Base-by-base conservation (phyloP, 768 basidiomycete genomes). In the Auricularia sp. region DNA sequence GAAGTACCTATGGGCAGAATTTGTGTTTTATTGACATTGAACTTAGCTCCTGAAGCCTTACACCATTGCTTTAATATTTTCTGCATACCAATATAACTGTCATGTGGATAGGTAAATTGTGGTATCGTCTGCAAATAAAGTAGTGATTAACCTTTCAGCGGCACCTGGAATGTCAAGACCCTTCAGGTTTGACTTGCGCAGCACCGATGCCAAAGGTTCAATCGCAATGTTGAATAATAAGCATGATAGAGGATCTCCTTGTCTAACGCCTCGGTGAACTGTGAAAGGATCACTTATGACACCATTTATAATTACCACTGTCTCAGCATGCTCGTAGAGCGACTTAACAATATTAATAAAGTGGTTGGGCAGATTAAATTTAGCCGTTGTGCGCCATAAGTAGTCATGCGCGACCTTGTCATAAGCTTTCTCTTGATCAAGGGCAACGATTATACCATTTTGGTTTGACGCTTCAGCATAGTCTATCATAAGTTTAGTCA, bases 51-150 rank as follows among this genome's bases (percentile, higher is more conserved):
- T 7, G 77, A 77, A 3, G 74, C 78, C 0, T 18, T 33, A 65
- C 78, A 82, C 81, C 81, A 83, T 0, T 54, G 47, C 0, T 72
- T 33, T 0, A 81, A 77, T 1, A 81, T 71, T 0, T 42, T 1
- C 3, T 69, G 39, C 0, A 82, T 71, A 0, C 64, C 65, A 0
- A 62, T 51, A 13, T 74, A 74, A 4, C 67, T 61, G 62, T 81
- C 78, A 0, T 65, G 8, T 56, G 72, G 68, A 68, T 0, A 81
- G 74, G 66, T 71, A 78, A 0, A 74, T 72, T 2, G 74, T 75
- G 10, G 78, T 80, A 66, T 81, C 78, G 65, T 81, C 77, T 0
- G 79, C 77, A 67, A 79, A 77, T 0, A 77, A 64, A 4, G 70
- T 69, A 0, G 71, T 35, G 0, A 70, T 64, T 0, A 74, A 24